Conservation (phyloP, 225 moss, liverwort and hornwort species). For the Ulota crispa region DNA sequence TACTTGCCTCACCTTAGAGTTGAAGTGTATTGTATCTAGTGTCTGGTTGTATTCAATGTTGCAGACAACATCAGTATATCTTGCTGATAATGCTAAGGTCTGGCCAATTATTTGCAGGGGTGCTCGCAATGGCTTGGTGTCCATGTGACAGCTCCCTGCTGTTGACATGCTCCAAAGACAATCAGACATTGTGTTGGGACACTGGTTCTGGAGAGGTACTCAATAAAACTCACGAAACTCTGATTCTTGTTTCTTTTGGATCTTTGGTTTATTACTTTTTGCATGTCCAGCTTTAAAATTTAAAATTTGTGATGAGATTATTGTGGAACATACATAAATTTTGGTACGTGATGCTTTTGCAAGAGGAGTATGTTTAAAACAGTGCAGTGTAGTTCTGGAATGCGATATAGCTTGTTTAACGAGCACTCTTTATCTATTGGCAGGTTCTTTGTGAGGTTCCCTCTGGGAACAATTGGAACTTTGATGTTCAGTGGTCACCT, state of each 20-base stretch:
- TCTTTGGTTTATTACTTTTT: not conserved
- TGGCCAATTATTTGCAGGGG: slow-evolving; percentile 59
- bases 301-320: not conserved
- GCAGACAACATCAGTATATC: not conserved
- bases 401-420: not conserved
- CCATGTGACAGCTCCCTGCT: slow-evolving; percentile 87
- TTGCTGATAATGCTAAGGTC: slow-evolving; percentile 16
- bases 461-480: slow-evolving; percentile 89
- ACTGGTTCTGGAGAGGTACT: slow-evolving; percentile 86
- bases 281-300: not conserved
- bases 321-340: not conserved
- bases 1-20: slow-evolving; percentile 21
- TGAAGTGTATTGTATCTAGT: not conserved
- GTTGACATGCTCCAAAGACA: slow-evolving; percentile 91
- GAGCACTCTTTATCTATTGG: not conserved
- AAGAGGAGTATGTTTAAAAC: slow-evolving; percentile 4
- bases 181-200: slow-evolving; percentile 96
- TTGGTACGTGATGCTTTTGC: not conserved
- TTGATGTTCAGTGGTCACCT: slow-evolving; percentile 99
- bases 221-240: not conserved
- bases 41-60: slow-evolving; percentile 2
- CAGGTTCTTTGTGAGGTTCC: slow-evolving; percentile 96
- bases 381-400: not conserved
- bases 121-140: slow-evolving; percentile 99
- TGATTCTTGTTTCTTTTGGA: not conserved